Base-by-base conservation (phyloP, 176 grass and related monocot genomes). In the Zizania latifolia region DNA sequence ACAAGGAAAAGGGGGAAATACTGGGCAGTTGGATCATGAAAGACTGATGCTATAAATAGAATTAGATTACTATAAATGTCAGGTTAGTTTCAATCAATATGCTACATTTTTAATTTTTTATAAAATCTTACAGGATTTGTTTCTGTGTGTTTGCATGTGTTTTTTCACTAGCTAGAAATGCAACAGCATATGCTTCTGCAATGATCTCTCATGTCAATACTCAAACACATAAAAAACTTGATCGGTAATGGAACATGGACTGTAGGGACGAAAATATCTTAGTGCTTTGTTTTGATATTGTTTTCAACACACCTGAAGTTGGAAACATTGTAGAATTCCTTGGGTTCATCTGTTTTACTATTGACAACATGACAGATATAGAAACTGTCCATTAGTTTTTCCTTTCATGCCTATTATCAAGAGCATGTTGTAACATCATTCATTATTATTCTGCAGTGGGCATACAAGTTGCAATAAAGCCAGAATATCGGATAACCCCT, bases 401-500 rank as follows among this genome's bases (percentile, higher is more conserved):
- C n/a, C n/a, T n/a, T n/a, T 34, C 26, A 39, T 7, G 22, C 21
- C 29, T 85, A 15, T 61, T 75, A 23, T 10, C 22, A 7, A 43
- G 1, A 55, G 26, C 40, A 27, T 1, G 2, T 58, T 54, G 1
- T 81, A 75, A 37, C 15, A 60, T 58, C 61, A 5, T 79, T 40
- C 41, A 3, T 53, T 77, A 27, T 86, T 79, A 22, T 28, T 14
- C 70, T 87, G 81, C 81, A 82, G 77, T 93, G 11, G 90, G 90
- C 40, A 93, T 97, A 81, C 87, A 84, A 71, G 88, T 97, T 70
- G 28, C 36, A 30, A 93, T 97, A 84, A 97, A 93, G 70, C 94
- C 94, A 30, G 90, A 91, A 71, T 97, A 93, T 70, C 83, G 81
- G 44, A 97, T 97, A 59, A 80, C 81, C 3, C 86, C 92, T 74